These are phyloP conservation scores for Zanthoxylum bungeanum DNA, from an alignment of 345 rosid genomes.

Conservation along the genomic window DNA sequence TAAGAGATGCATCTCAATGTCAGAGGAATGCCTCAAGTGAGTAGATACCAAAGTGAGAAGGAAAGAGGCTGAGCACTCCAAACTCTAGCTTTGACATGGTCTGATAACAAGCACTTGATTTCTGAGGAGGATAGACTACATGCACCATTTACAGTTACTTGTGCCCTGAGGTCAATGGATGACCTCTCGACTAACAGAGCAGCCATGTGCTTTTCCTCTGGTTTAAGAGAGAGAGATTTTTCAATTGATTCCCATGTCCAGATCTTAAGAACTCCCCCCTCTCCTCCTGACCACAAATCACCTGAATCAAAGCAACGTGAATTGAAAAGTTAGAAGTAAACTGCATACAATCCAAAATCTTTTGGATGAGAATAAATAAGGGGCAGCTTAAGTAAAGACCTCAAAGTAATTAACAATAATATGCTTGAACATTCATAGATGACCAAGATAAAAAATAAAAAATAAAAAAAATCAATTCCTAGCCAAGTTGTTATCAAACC, in stretches of 20 bases:
- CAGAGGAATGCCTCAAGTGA: neutral
- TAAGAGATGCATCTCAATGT: neutral
- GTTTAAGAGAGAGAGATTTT: conserved; percentile 80
- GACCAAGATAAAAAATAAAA: neutral
- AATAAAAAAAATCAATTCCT: neutral
- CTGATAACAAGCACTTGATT: conserved; percentile 71
- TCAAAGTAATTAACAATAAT: too few species aligned
- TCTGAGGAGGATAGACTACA: conserved; percentile 89
- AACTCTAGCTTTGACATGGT: conserved; percentile 67
- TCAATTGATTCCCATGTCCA: conserved; percentile 98
- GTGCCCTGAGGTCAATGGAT: conserved; percentile 89
- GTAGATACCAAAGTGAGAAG: conserved; percentile 81
- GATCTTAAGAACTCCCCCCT: conserved; percentile 74
- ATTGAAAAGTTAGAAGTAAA: neutral
- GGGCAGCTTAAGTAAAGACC: neutral
- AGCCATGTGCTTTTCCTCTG: conserved; percentile 96
- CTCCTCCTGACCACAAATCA: conserved; percentile 93
- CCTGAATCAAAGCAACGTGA: conserved; percentile 42
- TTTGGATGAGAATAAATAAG: neutral
- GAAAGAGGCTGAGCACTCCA: conserved; percentile 82
- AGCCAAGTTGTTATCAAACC: neutral
- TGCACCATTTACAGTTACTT: conserved; percentile 83
- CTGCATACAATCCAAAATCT: neutral
- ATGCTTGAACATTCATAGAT: neutral
- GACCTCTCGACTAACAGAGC: conserved; percentile 93